Evolutionary conservation across 2,329 filamentous ascomycete species (phyloP).

Genomic region (Botrytis galanthina): DNA sequence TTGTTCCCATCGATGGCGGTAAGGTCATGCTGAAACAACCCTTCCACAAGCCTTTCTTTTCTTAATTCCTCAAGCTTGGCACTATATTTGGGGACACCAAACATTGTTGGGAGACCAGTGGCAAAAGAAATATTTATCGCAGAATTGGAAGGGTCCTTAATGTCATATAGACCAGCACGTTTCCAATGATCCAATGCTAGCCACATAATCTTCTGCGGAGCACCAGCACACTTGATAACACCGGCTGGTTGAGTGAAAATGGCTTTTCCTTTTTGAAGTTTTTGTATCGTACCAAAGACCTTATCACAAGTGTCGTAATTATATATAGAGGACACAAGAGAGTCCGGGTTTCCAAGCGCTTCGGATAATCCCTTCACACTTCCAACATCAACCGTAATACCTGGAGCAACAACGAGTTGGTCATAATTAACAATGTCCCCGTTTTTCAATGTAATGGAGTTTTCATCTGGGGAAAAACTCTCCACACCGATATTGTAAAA

Average conservation of each 20-base stretch:
- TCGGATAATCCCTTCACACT: conserved; percentile 56
- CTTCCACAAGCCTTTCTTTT: conserved; percentile 54
- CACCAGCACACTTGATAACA: conserved; percentile 59
- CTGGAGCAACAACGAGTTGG: conserved; percentile 62
- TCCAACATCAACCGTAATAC: conserved; percentile 51
- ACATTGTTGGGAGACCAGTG: conserved; percentile 56
- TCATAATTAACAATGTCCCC: conserved; percentile 60
- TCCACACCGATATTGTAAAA: conserved; percentile 55
- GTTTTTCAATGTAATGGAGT: conserved; percentile 53
- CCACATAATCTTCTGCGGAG: conserved; percentile 63
- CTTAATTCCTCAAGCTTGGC: conserved; percentile 53
- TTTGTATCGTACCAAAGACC: conserved; percentile 49
- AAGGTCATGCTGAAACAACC: conserved; percentile 57
- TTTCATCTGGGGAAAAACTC: conserved; percentile 54
- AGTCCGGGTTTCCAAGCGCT: conserved; percentile 49
- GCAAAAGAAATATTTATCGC: conserved; percentile 54
- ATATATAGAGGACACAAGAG: conserved; percentile 56
- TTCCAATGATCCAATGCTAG: conserved; percentile 60
- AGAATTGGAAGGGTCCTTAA: conserved; percentile 42
- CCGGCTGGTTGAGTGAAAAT: conserved; percentile 61
- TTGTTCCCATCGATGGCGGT: conserved; percentile 52
- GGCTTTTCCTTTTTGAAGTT: conserved; percentile 49
- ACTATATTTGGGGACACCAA: conserved; percentile 60
- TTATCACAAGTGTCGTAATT: conserved; percentile 56
- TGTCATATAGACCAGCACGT: conserved; percentile 49